Base-by-base conservation (phyloP, 257 asterid genomes). In the Ajuga chamaepitys region DNA sequence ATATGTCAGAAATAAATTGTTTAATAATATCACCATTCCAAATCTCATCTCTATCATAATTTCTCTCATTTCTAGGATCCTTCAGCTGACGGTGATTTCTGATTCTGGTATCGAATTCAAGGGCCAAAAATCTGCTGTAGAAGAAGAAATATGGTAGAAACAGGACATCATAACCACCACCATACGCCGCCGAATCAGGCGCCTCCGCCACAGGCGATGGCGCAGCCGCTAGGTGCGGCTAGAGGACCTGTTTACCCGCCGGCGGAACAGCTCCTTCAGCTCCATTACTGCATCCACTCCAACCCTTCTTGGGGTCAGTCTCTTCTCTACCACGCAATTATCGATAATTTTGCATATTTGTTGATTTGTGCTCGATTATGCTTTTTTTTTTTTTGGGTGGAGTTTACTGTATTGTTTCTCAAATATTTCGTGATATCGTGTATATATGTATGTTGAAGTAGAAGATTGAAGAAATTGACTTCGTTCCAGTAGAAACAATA, bases 281-380 rank as follows among this genome's bases (percentile, higher is more conserved):
- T 94, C 58, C 81, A 88, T 70, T 94, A 94, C 80, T 94, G 99
- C 87, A 94, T 94, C 86, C 95, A 90, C 69, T 94, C 99, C 30
- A 94, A 94, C 63, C 99, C 99, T 58, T 83, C 95, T 63, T 80
- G 95, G 89, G 80, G 99, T 94, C 21, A 55, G 93, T 20, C 34
- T 37, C 26, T 17, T 59, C 32, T 21, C 7, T 34, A 58, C 5
- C 32, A 51, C 11, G 54, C 47, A 26, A 17, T 10, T 8, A 37
- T 37, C 5, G 20, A 18, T 4, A 25, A 10, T 17, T 17, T 3
- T 9, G 35, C 5, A 13, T 12, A 35, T 4, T 18, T 40, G n/a
- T 40, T 53, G 25, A 22, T 25, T 71, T 42, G 38, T 4, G 5
- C 44, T 53, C 30, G 16, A 20, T 26, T 66, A 35, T 22, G 1